A percentile compares a stretch with the other conserved stretches of the same genome.
Evolutionary conservation across 2,329 filamentous ascomycete species (phyloP).

Genomic region (Leptographium procerum): DNA sequence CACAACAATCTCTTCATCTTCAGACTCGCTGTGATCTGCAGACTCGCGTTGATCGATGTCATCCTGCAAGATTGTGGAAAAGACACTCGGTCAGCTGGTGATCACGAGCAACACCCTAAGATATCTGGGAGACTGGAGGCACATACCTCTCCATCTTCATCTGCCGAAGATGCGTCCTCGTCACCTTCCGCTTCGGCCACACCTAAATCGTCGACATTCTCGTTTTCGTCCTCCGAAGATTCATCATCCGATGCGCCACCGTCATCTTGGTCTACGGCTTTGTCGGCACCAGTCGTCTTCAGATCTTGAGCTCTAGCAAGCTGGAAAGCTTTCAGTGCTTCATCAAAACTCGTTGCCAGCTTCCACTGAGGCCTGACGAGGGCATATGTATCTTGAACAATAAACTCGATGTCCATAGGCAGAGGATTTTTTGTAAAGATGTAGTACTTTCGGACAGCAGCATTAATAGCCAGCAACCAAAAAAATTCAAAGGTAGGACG

Average conservation of each 20-base stretch:
- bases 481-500: not conserved
- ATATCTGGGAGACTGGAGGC: not conserved
- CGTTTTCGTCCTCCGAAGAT: constrained; percentile 68
- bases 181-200: constrained; percentile 53
- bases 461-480: not conserved
- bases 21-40: constrained; percentile 53
- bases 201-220: constrained; percentile 51
- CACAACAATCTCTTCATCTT: constrained; percentile 79
- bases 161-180: constrained; percentile 44
- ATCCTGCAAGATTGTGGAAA: constrained; percentile 15
- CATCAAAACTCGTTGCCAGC: constrained; percentile 65
- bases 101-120: too few species aligned
- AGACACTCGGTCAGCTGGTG: not conserved
- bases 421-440: constrained; percentile 79
- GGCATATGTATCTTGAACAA: constrained; percentile 84
- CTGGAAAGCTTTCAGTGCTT: constrained; percentile 73
- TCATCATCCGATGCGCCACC: constrained; percentile 41
- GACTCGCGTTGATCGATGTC: constrained; percentile 40
- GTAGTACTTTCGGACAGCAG: constrained; percentile 54
- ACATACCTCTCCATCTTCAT: constrained; percentile 47
- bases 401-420: constrained; percentile 96
- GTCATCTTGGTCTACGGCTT: constrained; percentile 42
- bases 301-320: constrained; percentile 86
- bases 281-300: constrained; percentile 64
- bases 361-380: constrained; percentile 88